Conservation (phyloP, 768 basidiomycete species). For the Dendrothele bispora region DNA sequence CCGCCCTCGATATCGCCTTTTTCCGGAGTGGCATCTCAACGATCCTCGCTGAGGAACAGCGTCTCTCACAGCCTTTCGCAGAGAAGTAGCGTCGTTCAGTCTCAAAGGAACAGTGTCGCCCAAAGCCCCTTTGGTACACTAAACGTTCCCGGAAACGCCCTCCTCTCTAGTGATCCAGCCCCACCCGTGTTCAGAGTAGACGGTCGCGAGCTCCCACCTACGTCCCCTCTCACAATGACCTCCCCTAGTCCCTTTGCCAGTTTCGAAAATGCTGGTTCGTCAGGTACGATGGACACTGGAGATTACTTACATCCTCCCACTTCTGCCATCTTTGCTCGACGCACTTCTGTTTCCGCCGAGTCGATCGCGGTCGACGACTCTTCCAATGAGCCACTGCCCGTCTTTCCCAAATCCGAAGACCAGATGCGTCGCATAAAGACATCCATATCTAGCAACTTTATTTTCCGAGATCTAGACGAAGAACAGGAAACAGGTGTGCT, state of each 20-base stretch:
- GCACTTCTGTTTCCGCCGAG: conserved; percentile 95
- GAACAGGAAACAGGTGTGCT: conserved; percentile 93
- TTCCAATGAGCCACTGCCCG: conserved; percentile 66
- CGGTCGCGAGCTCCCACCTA: conserved; percentile 58
- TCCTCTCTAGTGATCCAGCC: conserved; percentile 53
- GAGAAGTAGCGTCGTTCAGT: no score
- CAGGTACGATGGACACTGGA: conserved; percentile 40
- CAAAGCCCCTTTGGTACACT: conserved; percentile 77
- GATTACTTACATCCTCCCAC: conserved; percentile 75
- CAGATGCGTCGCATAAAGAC: conserved; percentile 87
- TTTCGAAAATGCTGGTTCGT: conserved; percentile 49
- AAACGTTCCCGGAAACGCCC: conserved; percentile 79
- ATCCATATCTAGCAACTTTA: conserved; percentile 86
- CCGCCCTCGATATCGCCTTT: conserved; percentile 58
- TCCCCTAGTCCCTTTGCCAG: conserved; percentile 47
- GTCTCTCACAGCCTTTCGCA: no score
- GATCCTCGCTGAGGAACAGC: conserved; percentile 57
- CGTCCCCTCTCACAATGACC: conserved; percentile 54
- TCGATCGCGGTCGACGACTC: conserved; percentile 83
- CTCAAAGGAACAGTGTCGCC: conserved; percentile 53
- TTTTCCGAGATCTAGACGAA: conserved; percentile 95
- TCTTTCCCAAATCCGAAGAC: conserved; percentile 75
- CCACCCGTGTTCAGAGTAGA: conserved; percentile 63
- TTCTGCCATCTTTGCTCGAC: conserved; percentile 81
- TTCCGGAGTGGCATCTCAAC: conserved; percentile 45